Percentiles rank a stretch among this genome's conserved stretches.
Evolutionary conservation across 1,284 basidiomycete genomes (phyloP).

Genomic region (Puccinia polysora): DNA sequence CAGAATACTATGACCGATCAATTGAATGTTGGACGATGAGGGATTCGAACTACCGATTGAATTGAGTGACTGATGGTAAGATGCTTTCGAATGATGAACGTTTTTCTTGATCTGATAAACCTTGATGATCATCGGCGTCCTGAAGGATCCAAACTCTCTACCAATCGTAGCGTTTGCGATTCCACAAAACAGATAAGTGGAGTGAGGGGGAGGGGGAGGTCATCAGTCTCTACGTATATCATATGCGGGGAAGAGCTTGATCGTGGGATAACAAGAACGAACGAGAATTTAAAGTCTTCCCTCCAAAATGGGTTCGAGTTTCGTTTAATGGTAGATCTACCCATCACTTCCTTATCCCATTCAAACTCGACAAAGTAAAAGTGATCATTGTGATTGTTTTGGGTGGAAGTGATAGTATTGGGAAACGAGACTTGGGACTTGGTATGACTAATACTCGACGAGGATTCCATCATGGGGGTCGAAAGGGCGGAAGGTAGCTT

Average conservation of each 20-base stretch:
- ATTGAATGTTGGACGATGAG: neutral
- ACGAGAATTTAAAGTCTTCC: slow-evolving; percentile 36
- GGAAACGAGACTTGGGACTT: neutral
- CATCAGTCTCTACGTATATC: too few species aligned
- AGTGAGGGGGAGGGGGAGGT: too few species aligned
- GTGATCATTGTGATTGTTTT: slow-evolving; percentile 9
- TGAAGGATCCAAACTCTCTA: slow-evolving; percentile 38
- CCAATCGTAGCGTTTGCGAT: neutral
- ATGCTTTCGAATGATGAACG: neutral
- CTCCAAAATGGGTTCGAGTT: slow-evolving; percentile 37
- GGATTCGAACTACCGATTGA: neutral
- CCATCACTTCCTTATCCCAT: slow-evolving; percentile 34
- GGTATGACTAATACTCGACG: neutral
- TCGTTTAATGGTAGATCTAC: slow-evolving; percentile 35
- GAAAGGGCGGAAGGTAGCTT: too few species aligned
- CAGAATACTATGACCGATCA: slow-evolving; percentile 11
- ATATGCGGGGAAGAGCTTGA: too few species aligned
- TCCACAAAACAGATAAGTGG: neutral
- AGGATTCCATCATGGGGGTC: neutral
- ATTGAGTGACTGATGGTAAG: neutral
- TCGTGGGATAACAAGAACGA: neutral
- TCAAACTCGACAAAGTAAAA: slow-evolving; percentile 41
- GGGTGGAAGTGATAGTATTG: neutral
- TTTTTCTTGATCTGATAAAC: slow-evolving; percentile 39
- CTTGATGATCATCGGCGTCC: slow-evolving; percentile 14